phyloP scores from a whole-genome alignment of 805 yeast genomes.

The Myxozyma neglecta region DNA sequence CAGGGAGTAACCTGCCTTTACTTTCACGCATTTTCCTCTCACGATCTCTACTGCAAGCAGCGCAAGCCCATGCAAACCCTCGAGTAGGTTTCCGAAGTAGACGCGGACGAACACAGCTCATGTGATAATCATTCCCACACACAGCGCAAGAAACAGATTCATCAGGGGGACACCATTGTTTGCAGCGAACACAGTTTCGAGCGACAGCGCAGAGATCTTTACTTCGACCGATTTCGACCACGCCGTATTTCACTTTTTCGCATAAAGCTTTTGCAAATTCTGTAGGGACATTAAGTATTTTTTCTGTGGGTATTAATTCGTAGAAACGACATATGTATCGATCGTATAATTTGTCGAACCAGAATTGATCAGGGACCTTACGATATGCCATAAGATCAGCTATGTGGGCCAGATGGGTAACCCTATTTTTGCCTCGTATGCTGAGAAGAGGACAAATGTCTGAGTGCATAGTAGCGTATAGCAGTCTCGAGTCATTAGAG shows the following conservation, averaged over 20 bases:
- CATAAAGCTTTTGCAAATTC: slow-evolving; percentile 61
- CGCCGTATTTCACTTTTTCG: slow-evolving; percentile 69
- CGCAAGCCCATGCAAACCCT: slow-evolving; percentile 91
- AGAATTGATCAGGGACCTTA: slow-evolving; percentile 66
- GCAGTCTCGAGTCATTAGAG: slow-evolving; percentile 66
- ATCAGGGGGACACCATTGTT: slow-evolving; percentile 76
- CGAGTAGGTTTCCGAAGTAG: slow-evolving; percentile 73
- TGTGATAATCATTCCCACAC: slow-evolving; percentile 70
- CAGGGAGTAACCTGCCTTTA: slow-evolving; percentile 37
- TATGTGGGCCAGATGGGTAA: slow-evolving; percentile 67
- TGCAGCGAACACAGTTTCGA: slow-evolving; percentile 69
- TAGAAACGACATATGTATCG: slow-evolving; percentile 80
- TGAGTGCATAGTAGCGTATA: slow-evolving; percentile 82
- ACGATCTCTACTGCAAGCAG: slow-evolving; percentile 63
- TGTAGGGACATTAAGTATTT: slow-evolving; percentile 56
- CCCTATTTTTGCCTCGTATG: slow-evolving; percentile 72
- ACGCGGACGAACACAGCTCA: slow-evolving; percentile 86
- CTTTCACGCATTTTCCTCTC: slow-evolving; percentile 47
- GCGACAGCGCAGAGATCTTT: slow-evolving; percentile 64
- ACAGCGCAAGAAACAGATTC: slow-evolving; percentile 81
- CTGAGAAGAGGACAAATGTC: slow-evolving; percentile 77
- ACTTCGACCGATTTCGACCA: slow-evolving; percentile 68
- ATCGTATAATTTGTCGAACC: slow-evolving; percentile 83
- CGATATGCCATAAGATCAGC: slow-evolving; percentile 57
- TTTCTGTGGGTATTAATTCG: slow-evolving; percentile 67